phyloP scores from a whole-genome alignment of 441 rosid genomes.

The Populus hybrid region DNA sequence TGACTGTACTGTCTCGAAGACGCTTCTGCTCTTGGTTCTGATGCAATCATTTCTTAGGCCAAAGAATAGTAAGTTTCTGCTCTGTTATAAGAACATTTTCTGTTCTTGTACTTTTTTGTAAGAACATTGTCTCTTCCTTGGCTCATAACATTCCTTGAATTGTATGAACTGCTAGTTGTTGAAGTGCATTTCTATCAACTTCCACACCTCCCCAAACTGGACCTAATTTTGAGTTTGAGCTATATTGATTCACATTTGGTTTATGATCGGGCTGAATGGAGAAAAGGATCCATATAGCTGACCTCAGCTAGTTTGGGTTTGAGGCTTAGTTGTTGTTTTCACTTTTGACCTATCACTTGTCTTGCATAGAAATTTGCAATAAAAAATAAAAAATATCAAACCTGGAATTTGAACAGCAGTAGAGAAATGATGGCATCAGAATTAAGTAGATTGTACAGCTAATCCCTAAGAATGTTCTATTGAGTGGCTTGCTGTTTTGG shows the following conservation, averaged over 20 bases:
- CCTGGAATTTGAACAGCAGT: background rate
- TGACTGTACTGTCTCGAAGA: conserved; percentile 56
- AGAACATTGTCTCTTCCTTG: background rate
- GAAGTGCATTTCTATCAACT: background rate
- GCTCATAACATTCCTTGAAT: background rate
- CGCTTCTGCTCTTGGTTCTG: conserved; percentile 64
- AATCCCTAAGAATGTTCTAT: background rate
- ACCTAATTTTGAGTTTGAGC: background rate
- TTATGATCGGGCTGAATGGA: background rate
- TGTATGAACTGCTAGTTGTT: background rate
- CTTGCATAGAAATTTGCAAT: background rate
- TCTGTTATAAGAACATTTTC: background rate
- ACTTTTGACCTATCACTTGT: background rate
- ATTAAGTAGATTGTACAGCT: background rate
- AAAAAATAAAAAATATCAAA: too few species aligned
- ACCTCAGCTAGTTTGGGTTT: background rate
- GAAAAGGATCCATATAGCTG: background rate
- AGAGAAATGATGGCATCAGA: background rate
- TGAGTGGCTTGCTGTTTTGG: background rate
- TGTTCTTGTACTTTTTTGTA: background rate
- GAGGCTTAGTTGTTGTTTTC: background rate
- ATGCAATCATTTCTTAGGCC: conserved; percentile 55
- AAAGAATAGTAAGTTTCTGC: conserved; percentile 40
- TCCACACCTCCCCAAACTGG: background rate
- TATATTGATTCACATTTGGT: background rate